Evolutionary conservation across 805 yeast genomes (phyloP).

Genomic region (Vanderwaltozyma verrucispora): DNA sequence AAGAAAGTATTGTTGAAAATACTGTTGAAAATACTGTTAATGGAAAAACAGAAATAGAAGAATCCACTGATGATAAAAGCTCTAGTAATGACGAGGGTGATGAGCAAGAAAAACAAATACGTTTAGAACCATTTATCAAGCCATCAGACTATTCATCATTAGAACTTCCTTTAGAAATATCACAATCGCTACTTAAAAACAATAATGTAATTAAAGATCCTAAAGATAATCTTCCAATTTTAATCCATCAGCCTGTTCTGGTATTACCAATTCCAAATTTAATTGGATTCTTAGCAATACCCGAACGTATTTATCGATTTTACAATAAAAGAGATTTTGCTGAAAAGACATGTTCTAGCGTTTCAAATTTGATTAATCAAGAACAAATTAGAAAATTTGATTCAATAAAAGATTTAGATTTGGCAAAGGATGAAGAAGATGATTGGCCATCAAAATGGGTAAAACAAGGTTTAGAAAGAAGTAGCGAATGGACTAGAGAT

Average conservation of each 20-base stretch:
- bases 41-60: slow-evolving; percentile 5
- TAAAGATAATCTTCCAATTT: slow-evolving; percentile 36
- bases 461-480: slow-evolving; percentile 55
- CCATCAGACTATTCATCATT: slow-evolving; percentile 48
- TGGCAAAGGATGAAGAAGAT: slow-evolving; percentile 40
- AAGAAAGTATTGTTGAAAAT: slow-evolving; percentile 8
- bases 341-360: slow-evolving; percentile 51
- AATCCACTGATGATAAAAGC: slow-evolving; percentile 5
- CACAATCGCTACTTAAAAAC: slow-evolving; percentile 5
- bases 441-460: slow-evolving; percentile 91
- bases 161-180: slow-evolving; percentile 46
- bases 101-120: slow-evolving; percentile 21
- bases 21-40: slow-evolving; percentile 4
- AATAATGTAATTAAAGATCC: slow-evolving; percentile 22
- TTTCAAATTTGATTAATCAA: slow-evolving; percentile 43
- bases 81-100: slow-evolving; percentile 6
- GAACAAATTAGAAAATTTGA: slow-evolving; percentile 41
- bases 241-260: slow-evolving; percentile 68
- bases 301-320: slow-evolving; percentile 65
- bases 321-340: slow-evolving; percentile 66
- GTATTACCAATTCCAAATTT: slow-evolving; percentile 70
- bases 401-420: slow-evolving; percentile 29
- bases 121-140: slow-evolving; percentile 48
- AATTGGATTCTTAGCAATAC: slow-evolving; percentile 69
- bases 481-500: slow-evolving; percentile 84